A percentile compares a stretch with the other conserved stretches of the same genome.
Evolutionary conservation across 345 rosid genomes (phyloP).

Genomic region (Heritiera fomes): DNA sequence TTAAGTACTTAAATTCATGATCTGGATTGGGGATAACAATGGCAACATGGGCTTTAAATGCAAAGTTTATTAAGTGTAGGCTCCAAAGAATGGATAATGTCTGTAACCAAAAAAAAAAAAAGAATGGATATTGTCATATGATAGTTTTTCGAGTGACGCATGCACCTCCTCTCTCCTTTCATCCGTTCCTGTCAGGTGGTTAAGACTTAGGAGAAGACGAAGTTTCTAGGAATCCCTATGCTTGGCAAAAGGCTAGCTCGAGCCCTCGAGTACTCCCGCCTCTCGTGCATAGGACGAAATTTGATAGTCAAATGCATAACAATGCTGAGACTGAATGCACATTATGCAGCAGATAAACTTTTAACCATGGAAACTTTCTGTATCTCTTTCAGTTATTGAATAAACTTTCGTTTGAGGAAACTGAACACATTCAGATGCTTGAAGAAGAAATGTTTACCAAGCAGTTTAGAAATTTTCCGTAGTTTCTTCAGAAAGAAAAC

Average conservation of each 20-base stretch:
- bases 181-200: too few relatives aligned
- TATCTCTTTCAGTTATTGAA: too few relatives aligned
- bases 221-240: too few relatives aligned
- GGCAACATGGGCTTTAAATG: background rate
- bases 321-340: background rate
- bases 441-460: background rate
- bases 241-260: background rate
- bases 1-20: background rate
- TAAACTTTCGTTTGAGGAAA: background rate
- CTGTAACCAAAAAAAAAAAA: too few relatives aligned
- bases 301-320: background rate
- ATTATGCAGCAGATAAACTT: background rate
- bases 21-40: background rate
- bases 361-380: too few relatives aligned
- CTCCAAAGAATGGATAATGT: too few relatives aligned
- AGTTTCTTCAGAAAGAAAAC: background rate
- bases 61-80: too few relatives aligned
- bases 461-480: too few relatives aligned
- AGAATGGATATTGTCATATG: too few relatives aligned
- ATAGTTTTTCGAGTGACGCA: too few relatives aligned
- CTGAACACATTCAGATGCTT: background rate
- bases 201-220: too few relatives aligned
- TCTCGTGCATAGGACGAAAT: background rate
- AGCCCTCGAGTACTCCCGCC: background rate
- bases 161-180: too few relatives aligned